Evolutionary conservation across 2,329 filamentous ascomycete species (phyloP), one percentile per base, ranked within the genome.

Genomic region (Aureobasidium sp.): DNA sequence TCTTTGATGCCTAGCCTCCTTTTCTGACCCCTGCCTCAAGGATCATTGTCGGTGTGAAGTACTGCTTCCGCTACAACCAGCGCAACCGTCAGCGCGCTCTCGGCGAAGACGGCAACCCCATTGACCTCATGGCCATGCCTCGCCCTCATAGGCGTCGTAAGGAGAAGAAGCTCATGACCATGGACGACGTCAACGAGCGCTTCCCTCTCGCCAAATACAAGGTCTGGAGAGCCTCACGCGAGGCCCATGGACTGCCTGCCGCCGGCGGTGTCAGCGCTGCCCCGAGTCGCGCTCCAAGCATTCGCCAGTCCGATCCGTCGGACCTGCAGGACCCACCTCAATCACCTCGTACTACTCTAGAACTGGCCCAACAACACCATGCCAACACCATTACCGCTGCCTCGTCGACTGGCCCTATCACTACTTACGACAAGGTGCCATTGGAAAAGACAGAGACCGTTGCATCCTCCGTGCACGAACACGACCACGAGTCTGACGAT

Each of bases 11-110:
- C 25, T n/a, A 8, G 62, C 34, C 45, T 36, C 20, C 25, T 6
- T 17, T 41, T 51, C 25, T 62, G 22, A 60, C 45, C 9, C 15
- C 11, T 20, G 39, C 2, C 53, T 59, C 20, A 70, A 99, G 94
- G 94, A 99, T 99, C 70, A 99, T 99, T 69, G 94, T 99, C 64
- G 94, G 94, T 68, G 94, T 99, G 65, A 99, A 99, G 78, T 99
- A 99, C 76, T 99, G 94, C 78, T 99, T 99, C 77, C 85, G 94
- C 69, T 97, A 99, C 76, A 97, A 97, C 76, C 92, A 94, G 68
- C 88, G 94, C 63, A 95, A 95, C 72, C 88, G 94, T 57, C 86
- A 87, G 64, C 86, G 90, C 69, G 78, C 83, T 77, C 79, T 89
- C 67, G 89, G 91, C 69, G 89, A 92, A 67, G 89, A 89, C 72